Percentiles rank a stretch among this genome's conserved stretches.
These are phyloP conservation scores for Pseudogymnoascus sp. DNA, from an alignment of 2,329 filamentous ascomycete genomes.

Conservation along the genomic window DNA sequence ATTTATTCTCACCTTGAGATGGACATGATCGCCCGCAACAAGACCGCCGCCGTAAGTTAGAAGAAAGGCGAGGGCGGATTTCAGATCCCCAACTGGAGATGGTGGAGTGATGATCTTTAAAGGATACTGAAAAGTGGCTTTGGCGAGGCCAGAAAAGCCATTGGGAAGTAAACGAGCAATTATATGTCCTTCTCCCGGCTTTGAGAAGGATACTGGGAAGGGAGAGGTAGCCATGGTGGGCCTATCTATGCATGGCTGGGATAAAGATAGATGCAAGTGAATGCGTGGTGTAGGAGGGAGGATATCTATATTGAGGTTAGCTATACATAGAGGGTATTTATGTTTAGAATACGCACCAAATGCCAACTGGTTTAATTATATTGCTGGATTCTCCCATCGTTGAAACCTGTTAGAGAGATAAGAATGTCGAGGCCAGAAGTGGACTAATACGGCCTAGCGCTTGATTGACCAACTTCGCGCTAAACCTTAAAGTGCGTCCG, in stretches of 20 bases:
- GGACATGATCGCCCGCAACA: constrained; percentile 77
- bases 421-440: not conserved
- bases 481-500: constrained; percentile 2
- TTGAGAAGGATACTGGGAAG: constrained; percentile 58
- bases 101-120: constrained; percentile 81
- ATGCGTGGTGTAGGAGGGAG: not conserved
- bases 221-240: constrained; percentile 23
- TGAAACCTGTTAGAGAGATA: not conserved
- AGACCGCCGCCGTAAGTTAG: constrained; percentile 93
- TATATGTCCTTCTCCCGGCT: constrained; percentile 72
- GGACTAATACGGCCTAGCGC: not conserved
- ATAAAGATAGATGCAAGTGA: not conserved
- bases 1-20: constrained; percentile 40
- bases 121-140: constrained; percentile 84
- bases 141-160: constrained; percentile 61
- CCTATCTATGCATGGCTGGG: constrained; percentile 26
- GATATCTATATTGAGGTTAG: not conserved
- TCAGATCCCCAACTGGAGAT: constrained; percentile 53
- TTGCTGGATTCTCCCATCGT: not conserved
- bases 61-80: constrained; percentile 75
- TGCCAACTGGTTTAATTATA: not conserved
- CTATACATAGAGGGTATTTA: not conserved
- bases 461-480: not conserved
- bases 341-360: not conserved
- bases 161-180: constrained; percentile 66